Percentiles rank a stretch among this genome's conserved stretches.
Conservation (phyloP, 306 rosid species). For the Vigna radiata region DNA sequence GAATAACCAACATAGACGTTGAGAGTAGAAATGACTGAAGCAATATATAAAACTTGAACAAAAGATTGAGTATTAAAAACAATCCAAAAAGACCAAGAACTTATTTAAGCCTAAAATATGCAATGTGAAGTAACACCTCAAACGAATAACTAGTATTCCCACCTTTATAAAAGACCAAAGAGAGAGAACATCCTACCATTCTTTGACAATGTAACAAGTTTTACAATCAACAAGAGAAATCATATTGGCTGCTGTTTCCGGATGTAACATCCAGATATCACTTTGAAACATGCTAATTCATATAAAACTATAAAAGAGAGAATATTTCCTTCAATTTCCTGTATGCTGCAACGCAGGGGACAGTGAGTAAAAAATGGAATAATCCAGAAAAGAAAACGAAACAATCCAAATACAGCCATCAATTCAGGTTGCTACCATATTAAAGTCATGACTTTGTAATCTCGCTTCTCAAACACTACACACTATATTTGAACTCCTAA, state of each 20-base stretch:
- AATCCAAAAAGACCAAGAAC: too few relatives aligned
- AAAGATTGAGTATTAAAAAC: too few relatives aligned
- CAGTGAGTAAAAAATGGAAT: constrained; percentile 47
- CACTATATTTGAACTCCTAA: constrained; percentile 29
- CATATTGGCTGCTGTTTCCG: constrained; percentile 11
- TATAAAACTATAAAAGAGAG: constrained; percentile 18
- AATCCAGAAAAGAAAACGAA: constrained; percentile 20
- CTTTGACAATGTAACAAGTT: constrained; percentile 25
- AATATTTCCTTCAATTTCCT: constrained; percentile 29
- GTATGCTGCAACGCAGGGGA: constrained; percentile 23
- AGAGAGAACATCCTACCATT: not conserved
- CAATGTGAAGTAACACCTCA: not conserved
- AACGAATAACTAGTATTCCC: not conserved
- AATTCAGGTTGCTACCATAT: constrained; percentile 41
- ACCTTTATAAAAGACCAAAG: not conserved
- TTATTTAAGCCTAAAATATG: too few relatives aligned
- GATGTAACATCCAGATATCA: not conserved
- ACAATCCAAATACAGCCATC: constrained; percentile 40
- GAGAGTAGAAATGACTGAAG: too few relatives aligned
- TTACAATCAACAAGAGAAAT: not conserved
- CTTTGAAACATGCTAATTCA: constrained; percentile 33
- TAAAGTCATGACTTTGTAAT: constrained; percentile 42
- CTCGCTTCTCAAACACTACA: constrained; percentile 49
- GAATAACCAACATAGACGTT: too few relatives aligned
- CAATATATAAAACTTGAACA: too few relatives aligned